Conservation (phyloP, 805 yeast species). For the Grigorovia humatica region DNA sequence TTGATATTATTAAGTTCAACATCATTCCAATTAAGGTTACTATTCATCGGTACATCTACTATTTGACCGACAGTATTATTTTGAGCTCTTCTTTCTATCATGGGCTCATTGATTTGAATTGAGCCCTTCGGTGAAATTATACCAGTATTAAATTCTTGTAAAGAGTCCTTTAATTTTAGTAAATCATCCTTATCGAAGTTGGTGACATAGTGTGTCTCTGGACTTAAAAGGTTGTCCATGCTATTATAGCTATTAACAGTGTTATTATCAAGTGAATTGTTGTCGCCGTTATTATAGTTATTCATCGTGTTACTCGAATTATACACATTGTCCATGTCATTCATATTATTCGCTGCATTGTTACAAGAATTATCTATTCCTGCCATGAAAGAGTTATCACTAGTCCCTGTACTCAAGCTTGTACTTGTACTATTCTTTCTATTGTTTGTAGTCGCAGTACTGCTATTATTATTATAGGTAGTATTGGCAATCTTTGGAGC, state of each 20-base stretch:
- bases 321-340: not conserved
- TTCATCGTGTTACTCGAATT: too few species aligned
- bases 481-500: not conserved
- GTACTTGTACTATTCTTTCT: not conserved
- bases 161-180: slow-evolving; percentile 15
- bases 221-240: not conserved
- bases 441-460: too few species aligned
- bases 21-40: not conserved
- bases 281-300: not conserved
- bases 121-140: not conserved
- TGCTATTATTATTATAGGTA: not conserved
- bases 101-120: not conserved
- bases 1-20: not conserved
- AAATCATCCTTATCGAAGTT: slow-evolving; percentile 34
- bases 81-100: not conserved
- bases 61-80: not conserved
- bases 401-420: not conserved
- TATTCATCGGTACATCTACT: not conserved
- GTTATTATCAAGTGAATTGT: not conserved
- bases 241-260: not conserved
- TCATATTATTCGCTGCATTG: not conserved
- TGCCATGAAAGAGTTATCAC: not conserved
- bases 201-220: slow-evolving; percentile 1
- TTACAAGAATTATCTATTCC: not conserved
- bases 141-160: slow-evolving; percentile 2